Base-by-base conservation (phyloP, 306 rosid species). In the Pueraria montana region DNA sequence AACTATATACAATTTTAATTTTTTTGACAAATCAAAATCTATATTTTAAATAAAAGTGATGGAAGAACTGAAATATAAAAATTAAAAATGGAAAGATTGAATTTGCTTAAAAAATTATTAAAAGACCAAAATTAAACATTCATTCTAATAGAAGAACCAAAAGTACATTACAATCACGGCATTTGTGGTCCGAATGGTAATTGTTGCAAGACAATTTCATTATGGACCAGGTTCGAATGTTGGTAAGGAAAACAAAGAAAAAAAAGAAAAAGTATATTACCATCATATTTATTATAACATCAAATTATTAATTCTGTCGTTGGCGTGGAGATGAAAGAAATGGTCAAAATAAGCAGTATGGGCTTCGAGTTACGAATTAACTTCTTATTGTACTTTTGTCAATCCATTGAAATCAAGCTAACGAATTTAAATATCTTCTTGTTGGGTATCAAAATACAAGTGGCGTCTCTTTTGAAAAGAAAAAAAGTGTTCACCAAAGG, bases 401-500 rank as follows among this genome's bases (percentile, higher is more conserved):
- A 80, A 75, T 61, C 45, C 63, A 72, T 53, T 55, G 48, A 80
- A 70, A 73, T 72, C 49, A 77, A 67, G 46, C 49, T 11, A 18
- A 16, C 78, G 27, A 50, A 82, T 74, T 63, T 34, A 21, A 43
- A 63, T 50, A 34, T n/a, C 70, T 23, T 34, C n/a, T 1, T 46
- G 62, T 53, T 34, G 76, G 73, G 69, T 71, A 70, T 52, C 58
- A 74, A 68, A 78, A 65, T 43, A 53, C 64, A 77, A 75, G 38
- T 42, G 36, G 58, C 1, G 55, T 52, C 4, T 12, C 53, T 16
- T 8, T 74, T 63, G 32, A 76, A 78, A 80, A 71, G 83, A 49
- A 73, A 84, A 82, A 80, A 82, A 64, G 59, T 16, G 80, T 45
- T 71, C 80, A 70, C 68, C 52, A 70, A 21, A 70, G 69, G 18